Percentiles rank a stretch among this genome's conserved stretches.
Conservation (phyloP, 805 yeast species). For the Ogataea polymorpha region DNA sequence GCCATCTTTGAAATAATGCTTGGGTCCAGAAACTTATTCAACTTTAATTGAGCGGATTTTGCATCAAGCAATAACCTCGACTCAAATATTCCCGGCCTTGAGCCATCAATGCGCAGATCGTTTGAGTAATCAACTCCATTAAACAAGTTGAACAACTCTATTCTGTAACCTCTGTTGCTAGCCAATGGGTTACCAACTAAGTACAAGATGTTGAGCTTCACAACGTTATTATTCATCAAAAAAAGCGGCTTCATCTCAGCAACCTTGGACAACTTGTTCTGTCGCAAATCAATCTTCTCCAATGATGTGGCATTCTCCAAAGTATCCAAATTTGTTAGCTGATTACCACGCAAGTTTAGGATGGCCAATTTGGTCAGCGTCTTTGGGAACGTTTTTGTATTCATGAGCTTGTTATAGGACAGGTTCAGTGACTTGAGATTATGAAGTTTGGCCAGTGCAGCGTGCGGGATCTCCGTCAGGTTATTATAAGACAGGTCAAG, state of each 20-base stretch:
- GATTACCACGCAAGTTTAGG: conserved; percentile 50
- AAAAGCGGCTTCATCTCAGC: conserved; percentile 40
- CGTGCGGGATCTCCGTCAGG: conserved; percentile 46
- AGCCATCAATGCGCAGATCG: conserved; percentile 52
- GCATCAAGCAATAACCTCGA: conserved; percentile 50
- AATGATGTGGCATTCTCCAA: conserved; percentile 41
- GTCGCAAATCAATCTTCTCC: conserved; percentile 53
- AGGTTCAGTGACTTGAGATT: conserved; percentile 51
- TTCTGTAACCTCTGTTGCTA: conserved; percentile 42
- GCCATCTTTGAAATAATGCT: conserved; percentile 36
- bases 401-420: conserved; percentile 45
- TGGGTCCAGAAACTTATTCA: conserved; percentile 40
- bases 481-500: conserved; percentile 57
- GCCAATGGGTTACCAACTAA: conserved; percentile 40
- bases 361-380: conserved; percentile 43
- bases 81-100: conserved; percentile 61
- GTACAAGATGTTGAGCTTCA: conserved; percentile 26
- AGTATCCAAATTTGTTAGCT: conserved; percentile 39
- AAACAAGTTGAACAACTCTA: conserved; percentile 52
- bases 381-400: conserved; percentile 33
- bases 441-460: conserved; percentile 45
- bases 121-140: conserved; percentile 51
- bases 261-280: conserved; percentile 41
- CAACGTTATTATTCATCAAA: conserved; percentile 24
- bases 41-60: conserved; percentile 42